These are phyloP conservation scores for Myxozyma nipponensis DNA, from an alignment of 805 yeast genomes.

Conservation along the genomic window DNA sequence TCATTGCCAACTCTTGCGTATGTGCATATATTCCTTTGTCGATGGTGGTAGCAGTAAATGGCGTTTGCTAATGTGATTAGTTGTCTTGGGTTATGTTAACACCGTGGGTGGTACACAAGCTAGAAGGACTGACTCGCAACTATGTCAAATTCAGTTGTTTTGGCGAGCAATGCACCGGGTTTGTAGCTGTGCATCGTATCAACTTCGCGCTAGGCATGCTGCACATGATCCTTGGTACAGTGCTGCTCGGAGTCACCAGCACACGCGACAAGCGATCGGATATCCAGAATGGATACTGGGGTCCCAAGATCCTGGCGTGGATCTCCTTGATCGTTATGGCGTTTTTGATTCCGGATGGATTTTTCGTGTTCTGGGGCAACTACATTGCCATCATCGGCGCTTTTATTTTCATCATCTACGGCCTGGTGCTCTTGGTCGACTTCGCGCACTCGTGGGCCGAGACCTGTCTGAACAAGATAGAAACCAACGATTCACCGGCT, in stretches of 20 bases:
- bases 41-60: neutral
- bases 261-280: constrained; percentile 73
- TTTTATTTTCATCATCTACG: constrained; percentile 80
- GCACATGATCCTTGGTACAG: constrained; percentile 65
- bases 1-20: constrained; percentile 65
- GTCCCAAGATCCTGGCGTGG: constrained; percentile 63
- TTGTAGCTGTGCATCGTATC: constrained; percentile 81
- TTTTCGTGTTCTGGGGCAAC: constrained; percentile 88
- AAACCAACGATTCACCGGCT: constrained; percentile 64
- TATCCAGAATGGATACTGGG: constrained; percentile 93
- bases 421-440: constrained; percentile 84
- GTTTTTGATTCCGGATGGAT: constrained; percentile 79
- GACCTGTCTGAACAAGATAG: constrained; percentile 84
- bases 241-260: constrained; percentile 70
- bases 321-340: constrained; percentile 52
- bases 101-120: constrained; percentile 68
- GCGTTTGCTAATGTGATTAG: neutral
- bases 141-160: constrained; percentile 68
- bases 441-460: constrained; percentile 99
- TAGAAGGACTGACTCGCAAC: constrained; percentile 68
- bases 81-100: constrained; percentile 91
- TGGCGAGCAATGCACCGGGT: constrained; percentile 83
- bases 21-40: neutral
- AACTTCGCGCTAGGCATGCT: constrained; percentile 81
- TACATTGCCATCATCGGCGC: constrained; percentile 81